phyloP scores from a whole-genome alignment of 768 basidiomycete species.

The Pleurotus platypus region DNA sequence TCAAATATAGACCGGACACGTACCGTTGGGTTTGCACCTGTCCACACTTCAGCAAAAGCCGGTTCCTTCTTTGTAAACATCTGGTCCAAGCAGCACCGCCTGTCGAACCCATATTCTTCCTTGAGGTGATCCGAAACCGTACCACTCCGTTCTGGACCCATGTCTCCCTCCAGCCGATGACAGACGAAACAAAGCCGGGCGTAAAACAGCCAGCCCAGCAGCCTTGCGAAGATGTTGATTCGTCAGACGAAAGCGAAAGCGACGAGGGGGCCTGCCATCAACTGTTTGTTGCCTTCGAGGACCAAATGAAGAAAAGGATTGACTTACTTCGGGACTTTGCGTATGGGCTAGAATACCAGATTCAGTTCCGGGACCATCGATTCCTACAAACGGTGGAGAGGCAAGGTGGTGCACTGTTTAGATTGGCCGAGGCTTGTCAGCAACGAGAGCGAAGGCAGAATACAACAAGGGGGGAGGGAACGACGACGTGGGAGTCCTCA shows the following conservation, averaged over 20 bases:
- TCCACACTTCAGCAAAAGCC: constrained; percentile 16
- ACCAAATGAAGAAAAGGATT: constrained; percentile 15
- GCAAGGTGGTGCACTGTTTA: constrained; percentile 16
- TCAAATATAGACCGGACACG: constrained; percentile 18
- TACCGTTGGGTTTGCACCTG: constrained; percentile 19
- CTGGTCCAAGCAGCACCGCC: constrained; percentile 17
- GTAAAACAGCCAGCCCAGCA: constrained; percentile 2
- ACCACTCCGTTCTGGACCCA: constrained; percentile 20
- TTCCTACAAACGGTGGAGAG: constrained; percentile 18
- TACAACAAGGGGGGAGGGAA: constrained; percentile 12
- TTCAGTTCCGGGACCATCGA: constrained; percentile 20
- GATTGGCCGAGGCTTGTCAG: constrained; percentile 17
- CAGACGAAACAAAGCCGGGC: constrained; percentile 6
- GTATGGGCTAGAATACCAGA: constrained; percentile 18
- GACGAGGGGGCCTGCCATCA: neutral
- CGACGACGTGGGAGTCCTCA: constrained; percentile 18
- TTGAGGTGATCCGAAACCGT: constrained; percentile 16
- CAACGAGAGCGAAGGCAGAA: constrained; percentile 16
- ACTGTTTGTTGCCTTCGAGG: constrained; percentile 13
- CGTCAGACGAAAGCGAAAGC: neutral
- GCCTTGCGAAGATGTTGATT: neutral
- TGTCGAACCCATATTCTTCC: constrained; percentile 20
- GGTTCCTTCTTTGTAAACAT: constrained; percentile 26
- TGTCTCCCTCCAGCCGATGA: constrained; percentile 8
- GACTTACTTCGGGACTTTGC: constrained; percentile 16